Base-by-base conservation (phyloP, 495 filamentous ascomycete species). In the Tirmania nivea region DNA sequence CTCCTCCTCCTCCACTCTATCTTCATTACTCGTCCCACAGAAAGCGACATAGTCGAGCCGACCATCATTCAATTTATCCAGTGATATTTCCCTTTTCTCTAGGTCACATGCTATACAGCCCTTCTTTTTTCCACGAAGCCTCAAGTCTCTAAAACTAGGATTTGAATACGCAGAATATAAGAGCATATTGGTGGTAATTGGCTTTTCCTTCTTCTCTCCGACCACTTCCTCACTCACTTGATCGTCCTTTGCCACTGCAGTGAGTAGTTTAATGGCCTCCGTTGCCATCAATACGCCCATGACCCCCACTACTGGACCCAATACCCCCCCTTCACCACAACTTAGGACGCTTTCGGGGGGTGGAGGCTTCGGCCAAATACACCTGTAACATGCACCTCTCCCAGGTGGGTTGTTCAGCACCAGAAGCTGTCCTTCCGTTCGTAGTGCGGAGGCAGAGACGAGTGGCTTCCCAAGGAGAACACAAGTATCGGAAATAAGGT, bases 221-320 rank as follows among this genome's bases (percentile, higher is more conserved):
- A 67, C 64, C 11, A 60, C 58, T 8, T 53, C 69, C 5, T 59
- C 62, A 45, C 60, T 69, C 25, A 31, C 4, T n/a, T 51, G 37
- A 20, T 71, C 60, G 68, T 31, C 49, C 16, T 35, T 35, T 0
- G 49, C 11, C 4, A 5, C 4, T 31, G 25, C 25, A 14, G 36
- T 34, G 49, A 37, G 0, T 73, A 95, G 63, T 61, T 94, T 93
- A 61, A 97, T 81, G 8, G 87, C 78, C 66, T 95, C 86, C 35
- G 88, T 69, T 0, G 90, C 90, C 68, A 94, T 87, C 42, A 94
- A 67, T 2, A 94, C 80, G 5, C 90, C 90, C 88, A 97, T 94
- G 10, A 82, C 75, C 1, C 90, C 90, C 0, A 97, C 90, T 0
- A 94, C 89, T 0, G 90, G 84, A 0, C 90, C 90, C 8, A 97